These are phyloP conservation scores for Pythium rhizo-oryzae DNA, from an alignment of 352 stramenopile genomes.

Conservation along the genomic window DNA sequence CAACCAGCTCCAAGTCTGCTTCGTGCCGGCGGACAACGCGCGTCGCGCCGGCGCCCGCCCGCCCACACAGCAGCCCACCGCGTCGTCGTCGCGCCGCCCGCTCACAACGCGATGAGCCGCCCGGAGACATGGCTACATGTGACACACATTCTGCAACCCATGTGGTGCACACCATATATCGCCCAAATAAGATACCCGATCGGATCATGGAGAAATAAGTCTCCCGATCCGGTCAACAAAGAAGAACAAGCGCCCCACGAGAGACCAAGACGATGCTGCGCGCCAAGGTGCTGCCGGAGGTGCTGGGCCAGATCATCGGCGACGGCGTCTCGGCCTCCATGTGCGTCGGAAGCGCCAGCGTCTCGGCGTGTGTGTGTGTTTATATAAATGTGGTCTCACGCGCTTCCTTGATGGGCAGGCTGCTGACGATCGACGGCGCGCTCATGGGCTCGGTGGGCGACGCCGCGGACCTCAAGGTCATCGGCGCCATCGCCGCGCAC, in stretches of 20 bases:
- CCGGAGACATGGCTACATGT: constrained; percentile 21
- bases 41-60: background rate
- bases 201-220: background rate
- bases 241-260: too few species aligned
- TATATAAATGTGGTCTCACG: background rate
- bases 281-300: constrained; percentile 75
- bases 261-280: constrained; percentile 73
- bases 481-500: constrained; percentile 83
- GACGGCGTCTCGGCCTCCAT: constrained; percentile 74
- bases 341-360: constrained; percentile 35
- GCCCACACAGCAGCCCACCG: background rate
- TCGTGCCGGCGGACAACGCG: constrained; percentile 10
- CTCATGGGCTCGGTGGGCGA: constrained; percentile 76
- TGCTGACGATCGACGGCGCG: constrained; percentile 86
- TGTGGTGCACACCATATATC: constrained; percentile 6
- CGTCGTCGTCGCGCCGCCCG: background rate
- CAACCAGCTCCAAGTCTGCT: constrained; percentile 23
- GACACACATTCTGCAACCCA: background rate
- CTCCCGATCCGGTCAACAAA: too few species aligned
- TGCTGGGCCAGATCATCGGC: constrained; percentile 80
- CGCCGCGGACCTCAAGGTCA: constrained; percentile 81
- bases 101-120: constrained; percentile 12
- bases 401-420: constrained; percentile 31
- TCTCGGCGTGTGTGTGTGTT: background rate
- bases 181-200: background rate